phyloP scores from a whole-genome alignment of 2,329 filamentous ascomycete species.

The Metarhizium robertsii region DNA sequence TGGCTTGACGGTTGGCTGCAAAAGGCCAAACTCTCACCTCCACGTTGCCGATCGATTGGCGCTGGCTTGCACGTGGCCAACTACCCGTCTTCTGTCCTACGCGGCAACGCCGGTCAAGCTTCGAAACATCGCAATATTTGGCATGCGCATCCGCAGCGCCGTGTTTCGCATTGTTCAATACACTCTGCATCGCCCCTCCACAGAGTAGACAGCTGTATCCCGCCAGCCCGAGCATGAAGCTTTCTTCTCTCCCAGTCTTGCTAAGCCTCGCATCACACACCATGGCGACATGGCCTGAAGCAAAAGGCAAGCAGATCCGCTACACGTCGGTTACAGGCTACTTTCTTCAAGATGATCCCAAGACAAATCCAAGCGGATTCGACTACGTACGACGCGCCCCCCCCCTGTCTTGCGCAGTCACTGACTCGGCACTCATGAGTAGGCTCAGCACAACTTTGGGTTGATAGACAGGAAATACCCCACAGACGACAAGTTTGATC shows the following conservation, averaged over 20 bases:
- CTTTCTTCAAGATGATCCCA: conserved; percentile 53
- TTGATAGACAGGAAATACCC: conserved; percentile 54
- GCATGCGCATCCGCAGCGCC: too few species aligned
- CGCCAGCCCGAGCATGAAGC: conserved; percentile 19
- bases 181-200: not conserved
- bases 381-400: conserved; percentile 45
- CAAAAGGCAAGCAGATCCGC: conserved; percentile 35
- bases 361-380: conserved; percentile 47
- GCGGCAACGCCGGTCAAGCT: too few species aligned
- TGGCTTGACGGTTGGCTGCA: not conserved
- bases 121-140: too few species aligned
- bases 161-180: not conserved
- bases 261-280: conserved; percentile 18
- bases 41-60: conserved; percentile 4
- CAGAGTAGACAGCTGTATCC: not conserved
- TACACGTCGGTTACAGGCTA: conserved; percentile 53
- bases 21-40: not conserved
- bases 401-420: not conserved
- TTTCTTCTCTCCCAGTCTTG: conserved; percentile 16
- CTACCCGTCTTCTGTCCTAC: too few species aligned
- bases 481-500: conserved; percentile 36
- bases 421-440: not conserved
- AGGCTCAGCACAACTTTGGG: conserved; percentile 56
- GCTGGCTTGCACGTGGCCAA: not conserved
- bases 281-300: conserved; percentile 20